Evolutionary conservation across 1,284 basidiomycete genomes (phyloP).

Genomic region (Ganoderma lucidum): DNA sequence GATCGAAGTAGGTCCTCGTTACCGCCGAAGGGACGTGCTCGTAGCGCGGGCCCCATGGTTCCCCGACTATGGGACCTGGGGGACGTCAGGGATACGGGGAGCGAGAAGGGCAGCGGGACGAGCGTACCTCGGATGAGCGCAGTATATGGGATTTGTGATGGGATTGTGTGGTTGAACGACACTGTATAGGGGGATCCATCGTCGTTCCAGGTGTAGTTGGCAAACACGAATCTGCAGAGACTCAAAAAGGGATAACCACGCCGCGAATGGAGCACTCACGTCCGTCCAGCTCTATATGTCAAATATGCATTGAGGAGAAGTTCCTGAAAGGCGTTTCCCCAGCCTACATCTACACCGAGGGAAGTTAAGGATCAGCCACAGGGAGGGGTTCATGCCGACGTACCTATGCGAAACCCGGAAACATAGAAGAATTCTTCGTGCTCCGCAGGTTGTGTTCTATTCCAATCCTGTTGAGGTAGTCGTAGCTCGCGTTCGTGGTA

Average conservation of each 20-base stretch:
- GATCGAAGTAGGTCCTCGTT: constrained; percentile 50
- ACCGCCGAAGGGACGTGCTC: not conserved
- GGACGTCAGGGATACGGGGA: no score
- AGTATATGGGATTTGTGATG: constrained; percentile 64
- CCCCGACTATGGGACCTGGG: constrained; percentile 51
- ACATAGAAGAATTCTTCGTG: constrained; percentile 27
- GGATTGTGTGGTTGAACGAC: constrained; percentile 52
- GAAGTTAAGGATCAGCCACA: not conserved
- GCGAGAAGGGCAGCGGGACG: not conserved
- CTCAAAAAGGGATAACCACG: no score
- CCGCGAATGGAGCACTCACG: constrained; percentile 44
- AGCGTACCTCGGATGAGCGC: constrained; percentile 57
- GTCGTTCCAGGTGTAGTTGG: constrained; percentile 66
- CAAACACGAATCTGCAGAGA: constrained; percentile 59
- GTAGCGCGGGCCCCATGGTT: constrained; percentile 35
- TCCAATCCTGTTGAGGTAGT: constrained; percentile 27
- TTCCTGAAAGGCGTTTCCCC: constrained; percentile 67
- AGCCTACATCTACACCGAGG: constrained; percentile 35
- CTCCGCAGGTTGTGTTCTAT: constrained; percentile 1
- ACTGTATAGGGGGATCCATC: constrained; percentile 33
- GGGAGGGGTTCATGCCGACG: not conserved
- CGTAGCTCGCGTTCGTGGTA: constrained; percentile 20
- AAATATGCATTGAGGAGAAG: constrained; percentile 56
- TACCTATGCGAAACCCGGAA: constrained; percentile 2
- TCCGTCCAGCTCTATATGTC: constrained; percentile 50